Conservation (phyloP, 2,329 filamentous ascomycete genomes). For the Cladobotryum mycophilum region DNA sequence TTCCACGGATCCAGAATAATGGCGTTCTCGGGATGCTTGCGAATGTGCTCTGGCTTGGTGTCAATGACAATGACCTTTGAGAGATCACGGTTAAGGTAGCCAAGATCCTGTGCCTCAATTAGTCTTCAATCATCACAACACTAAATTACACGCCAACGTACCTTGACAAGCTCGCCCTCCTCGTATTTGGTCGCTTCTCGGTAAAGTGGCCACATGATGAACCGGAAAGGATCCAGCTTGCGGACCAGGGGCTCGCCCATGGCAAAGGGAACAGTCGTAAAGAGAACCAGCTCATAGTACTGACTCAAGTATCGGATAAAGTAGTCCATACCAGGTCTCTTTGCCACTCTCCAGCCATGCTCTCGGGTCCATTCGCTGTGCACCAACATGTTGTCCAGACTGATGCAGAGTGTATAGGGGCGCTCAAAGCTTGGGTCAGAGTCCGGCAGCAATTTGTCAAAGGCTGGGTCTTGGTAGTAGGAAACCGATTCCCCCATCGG, state of each 20-base stretch:
- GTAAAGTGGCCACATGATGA: slow-evolving; percentile 92
- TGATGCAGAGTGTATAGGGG: slow-evolving; percentile 88
- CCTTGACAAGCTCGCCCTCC: slow-evolving; percentile 94
- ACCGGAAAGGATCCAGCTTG: slow-evolving; percentile 90
- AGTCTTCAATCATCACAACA: slow-evolving; percentile 4
- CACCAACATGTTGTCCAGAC: slow-evolving; percentile 86
- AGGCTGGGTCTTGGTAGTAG: slow-evolving; percentile 95
- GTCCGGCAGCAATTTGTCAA: slow-evolving; percentile 85
- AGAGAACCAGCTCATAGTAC: slow-evolving; percentile 96
- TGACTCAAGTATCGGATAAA: slow-evolving; percentile 94
- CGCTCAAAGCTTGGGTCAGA: slow-evolving; percentile 72
- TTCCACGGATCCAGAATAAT: slow-evolving; percentile 88
- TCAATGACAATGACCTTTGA: slow-evolving; percentile 95
- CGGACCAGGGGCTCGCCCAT: slow-evolving; percentile 82
- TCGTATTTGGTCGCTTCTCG: slow-evolving; percentile 96
- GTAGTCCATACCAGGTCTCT: slow-evolving; percentile 92
- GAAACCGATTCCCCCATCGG: slow-evolving; percentile 69
- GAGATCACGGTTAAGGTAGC: slow-evolving; percentile 91
- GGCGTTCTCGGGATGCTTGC: slow-evolving; percentile 91
- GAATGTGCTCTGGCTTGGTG: slow-evolving; percentile 73
- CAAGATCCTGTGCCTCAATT: slow-evolving; percentile 67
- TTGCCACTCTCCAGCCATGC: slow-evolving; percentile 91
- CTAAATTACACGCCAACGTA: slow-evolving; percentile 30
- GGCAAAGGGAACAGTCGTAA: slow-evolving; percentile 79
- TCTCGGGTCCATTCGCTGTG: slow-evolving; percentile 93